Evolutionary conservation across 2,329 filamentous ascomycete genomes (phyloP), one percentile per base, ranked within the genome.

Genomic region (Fusarium caatingaense): DNA sequence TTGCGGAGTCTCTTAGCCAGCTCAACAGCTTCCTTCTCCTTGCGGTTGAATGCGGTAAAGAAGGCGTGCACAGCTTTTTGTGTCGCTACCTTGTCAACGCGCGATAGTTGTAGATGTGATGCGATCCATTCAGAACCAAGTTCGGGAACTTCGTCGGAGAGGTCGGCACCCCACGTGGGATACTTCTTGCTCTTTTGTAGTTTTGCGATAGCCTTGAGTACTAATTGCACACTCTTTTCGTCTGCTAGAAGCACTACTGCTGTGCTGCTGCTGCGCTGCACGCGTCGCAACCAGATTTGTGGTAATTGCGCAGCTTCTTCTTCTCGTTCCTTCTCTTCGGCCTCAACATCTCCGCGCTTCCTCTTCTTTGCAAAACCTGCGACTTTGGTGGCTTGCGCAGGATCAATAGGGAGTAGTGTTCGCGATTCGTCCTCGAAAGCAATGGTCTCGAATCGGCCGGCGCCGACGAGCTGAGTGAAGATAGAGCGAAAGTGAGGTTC

Each of bases 161-260:
- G 78, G 0, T 87, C 87, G 13, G 87, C 83, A 5, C 89, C 91
- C 94, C 94, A 97, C 13, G 86, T 76, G 0, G 93, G 87, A 49
- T 85, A 86, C 32, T 84, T 86, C 41, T 87, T 88, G 2, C 85
- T 86, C 77, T 88, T 89, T 69, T 83, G 81, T 15, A 84, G 84
- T 76, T 90, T 90, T 13, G 87, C 86, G 16, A 88, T 83, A n/a
- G 92, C 93, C 81, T 93, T 97, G 60, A 97, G 80, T 11, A 92
- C 92, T 5, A 89, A 82, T 67, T 93, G 89, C 55, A 92, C 91
- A 74, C 92, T 94, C 75, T 90, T 88, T 69, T 89, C 88, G 78
- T 99, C 96, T 47, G 94, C 93, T 69, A 98, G 91, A 8, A 94
- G 83, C 2, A 94, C 91, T 2, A 98, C 86, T 0, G 93, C 95